phyloP scores from a whole-genome alignment of 140 eudicot species.

The Flaveria floridana region DNA sequence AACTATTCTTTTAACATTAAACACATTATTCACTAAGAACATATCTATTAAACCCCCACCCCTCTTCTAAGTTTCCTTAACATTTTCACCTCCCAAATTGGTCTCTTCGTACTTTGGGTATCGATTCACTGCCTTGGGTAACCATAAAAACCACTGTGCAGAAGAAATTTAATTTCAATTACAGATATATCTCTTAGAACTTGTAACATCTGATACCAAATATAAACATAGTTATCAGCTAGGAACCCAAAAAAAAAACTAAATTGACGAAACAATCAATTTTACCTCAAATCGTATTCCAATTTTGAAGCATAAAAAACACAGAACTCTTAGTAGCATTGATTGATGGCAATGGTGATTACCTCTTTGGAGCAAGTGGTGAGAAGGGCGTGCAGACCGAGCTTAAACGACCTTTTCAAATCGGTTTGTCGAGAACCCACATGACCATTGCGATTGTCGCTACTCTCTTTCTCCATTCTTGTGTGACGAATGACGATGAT shows the following conservation, averaged over 20 bases:
- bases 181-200: background rate
- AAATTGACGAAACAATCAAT: background rate
- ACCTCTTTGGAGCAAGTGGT: constrained; percentile 74
- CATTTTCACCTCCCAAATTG: background rate
- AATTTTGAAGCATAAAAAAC: background rate
- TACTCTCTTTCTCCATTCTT: constrained; percentile 27
- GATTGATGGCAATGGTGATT: background rate
- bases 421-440: constrained; percentile 47
- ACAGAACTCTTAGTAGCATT: too few species aligned
- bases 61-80: background rate
- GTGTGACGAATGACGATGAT: background rate
- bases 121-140: background rate
- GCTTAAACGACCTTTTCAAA: constrained; percentile 61
- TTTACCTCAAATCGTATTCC: background rate
- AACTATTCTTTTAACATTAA: background rate
- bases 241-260: background rate
- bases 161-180: background rate
- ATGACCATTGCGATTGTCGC: constrained; percentile 1
- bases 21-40: background rate
- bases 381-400: constrained; percentile 50
- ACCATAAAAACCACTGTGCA: background rate
- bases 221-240: background rate
- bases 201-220: background rate
- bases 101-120: background rate
- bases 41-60: background rate